A percentile compares a stretch with the other conserved stretches of the same genome.
phyloP scores from a whole-genome alignment of 306 rosid species.

The Potentilla sterilis region DNA sequence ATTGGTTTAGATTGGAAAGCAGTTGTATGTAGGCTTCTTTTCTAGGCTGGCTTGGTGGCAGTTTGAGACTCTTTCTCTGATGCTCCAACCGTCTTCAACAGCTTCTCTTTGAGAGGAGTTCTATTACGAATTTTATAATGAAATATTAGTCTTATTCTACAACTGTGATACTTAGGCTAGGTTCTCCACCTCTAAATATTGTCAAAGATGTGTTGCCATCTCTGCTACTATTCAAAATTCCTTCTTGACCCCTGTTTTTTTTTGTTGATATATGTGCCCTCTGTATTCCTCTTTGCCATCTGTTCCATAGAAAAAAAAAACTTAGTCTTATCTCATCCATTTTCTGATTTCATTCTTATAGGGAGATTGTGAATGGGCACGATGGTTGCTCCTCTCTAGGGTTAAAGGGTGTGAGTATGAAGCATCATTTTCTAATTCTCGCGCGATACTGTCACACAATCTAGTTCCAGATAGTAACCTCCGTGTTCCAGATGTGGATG shows the following conservation, averaged over 20 bases:
- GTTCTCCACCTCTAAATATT: not conserved
- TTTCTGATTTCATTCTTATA: constrained; percentile 39
- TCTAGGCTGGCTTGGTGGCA: not conserved
- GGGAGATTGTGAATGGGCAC: constrained; percentile 95
- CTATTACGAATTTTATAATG: not conserved
- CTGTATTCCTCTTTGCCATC: not conserved
- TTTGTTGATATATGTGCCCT: not conserved
- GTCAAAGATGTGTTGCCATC: not conserved
- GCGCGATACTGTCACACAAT: constrained; percentile 57
- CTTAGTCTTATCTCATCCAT: constrained; percentile 23
- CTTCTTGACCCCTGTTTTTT: not conserved
- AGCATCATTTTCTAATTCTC: constrained; percentile 88
- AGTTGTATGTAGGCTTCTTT: not conserved
- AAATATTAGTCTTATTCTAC: not conserved
- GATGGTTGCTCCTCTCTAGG: constrained; percentile 82
- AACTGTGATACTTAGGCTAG: not conserved
- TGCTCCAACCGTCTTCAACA: not conserved
- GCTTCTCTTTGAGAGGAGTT: not conserved
- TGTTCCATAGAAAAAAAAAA: not conserved
- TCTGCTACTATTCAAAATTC: not conserved
- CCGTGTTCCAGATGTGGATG: constrained; percentile 64
- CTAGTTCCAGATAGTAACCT: constrained; percentile 61
- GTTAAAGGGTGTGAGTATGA: constrained; percentile 82
- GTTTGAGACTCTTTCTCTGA: not conserved
- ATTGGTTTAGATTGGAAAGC: not conserved